Evolutionary conservation across 805 yeast species (phyloP), one percentile per base, ranked within the genome.

Genomic region (Groenewaldozyma salmanticensis): DNA sequence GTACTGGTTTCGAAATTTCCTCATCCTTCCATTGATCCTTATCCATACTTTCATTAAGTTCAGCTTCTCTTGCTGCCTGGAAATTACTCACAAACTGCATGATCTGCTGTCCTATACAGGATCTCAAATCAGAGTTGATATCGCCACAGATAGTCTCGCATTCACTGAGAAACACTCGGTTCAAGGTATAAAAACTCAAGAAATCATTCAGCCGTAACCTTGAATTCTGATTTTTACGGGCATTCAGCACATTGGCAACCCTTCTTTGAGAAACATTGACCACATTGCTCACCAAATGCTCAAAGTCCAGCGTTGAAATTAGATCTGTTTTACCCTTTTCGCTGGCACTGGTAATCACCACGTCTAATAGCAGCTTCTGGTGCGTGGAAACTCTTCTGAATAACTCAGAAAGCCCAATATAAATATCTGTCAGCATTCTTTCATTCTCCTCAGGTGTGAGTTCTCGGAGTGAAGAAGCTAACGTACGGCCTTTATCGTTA

Each of bases 131-230:
- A 21, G 75, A 68, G 11, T 71, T 59, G 5, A 73, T 68, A 42
- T 71, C 75, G 0, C 94, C 95, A 3, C 86, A 77, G 3, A 88
- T 72, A 11, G 77, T 68, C 58, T 92, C 97, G 58, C 95, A 84
- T 54, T 86, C 95, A 37, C 74, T 74, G 33, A 87, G 66, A 55
- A 88, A 88, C 18, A 79, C 67, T 0, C 79, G 73, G 42, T 78
- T 75, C 11, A 82, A 64, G 2, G 81, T 67, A 58, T 77, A 85
- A 39, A 85, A 70, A 44, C 77, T 65, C 36, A 84, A 53, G 61
- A 87, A 88, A 48, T 70, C 73, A n/a, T 71, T 70, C 5, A 75
- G 65, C 2, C 79, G 59, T 18, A 79, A 58, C 31, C 67, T 70
- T 0, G 84, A 72, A 11, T 75, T 77, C 47, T 81, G 75, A 33